A percentile compares a stretch with the other conserved stretches of the same genome.
Conservation (phyloP, 2,329 filamentous ascomycete genomes). For the Calonectria fujianensis region DNA sequence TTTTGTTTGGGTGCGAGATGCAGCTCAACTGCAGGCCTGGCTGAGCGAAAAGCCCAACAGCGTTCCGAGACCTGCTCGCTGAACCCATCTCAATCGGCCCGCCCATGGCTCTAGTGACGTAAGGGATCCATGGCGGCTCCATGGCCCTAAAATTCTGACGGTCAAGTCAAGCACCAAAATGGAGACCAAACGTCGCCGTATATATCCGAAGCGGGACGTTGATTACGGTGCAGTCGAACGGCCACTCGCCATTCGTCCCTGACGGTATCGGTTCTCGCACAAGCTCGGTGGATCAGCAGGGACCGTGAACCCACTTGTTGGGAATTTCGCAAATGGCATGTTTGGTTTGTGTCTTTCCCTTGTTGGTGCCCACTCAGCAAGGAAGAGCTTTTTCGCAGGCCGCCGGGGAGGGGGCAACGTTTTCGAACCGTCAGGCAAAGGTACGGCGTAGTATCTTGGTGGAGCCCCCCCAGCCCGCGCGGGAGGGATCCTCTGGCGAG, state of each 20-base stretch:
- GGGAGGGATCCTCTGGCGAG: not conserved
- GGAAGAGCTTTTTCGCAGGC: conserved; percentile 11
- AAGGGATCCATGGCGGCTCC: conserved; percentile 34
- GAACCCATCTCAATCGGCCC: conserved; percentile 45
- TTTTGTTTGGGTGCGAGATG: not conserved
- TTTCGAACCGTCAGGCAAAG: conserved; percentile 42
- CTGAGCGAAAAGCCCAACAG: not conserved
- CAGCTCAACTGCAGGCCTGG: conserved; percentile 6
- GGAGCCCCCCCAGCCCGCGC: not conserved
- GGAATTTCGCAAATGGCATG: conserved; percentile 29
- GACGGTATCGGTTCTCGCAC: conserved; percentile 24
- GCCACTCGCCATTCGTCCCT: conserved; percentile 36
- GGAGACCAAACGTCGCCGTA: conserved; percentile 38
- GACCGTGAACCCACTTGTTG: conserved; percentile 17
- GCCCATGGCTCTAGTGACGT: conserved; percentile 46
- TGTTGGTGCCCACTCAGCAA: conserved; percentile 26
- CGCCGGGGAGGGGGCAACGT: conserved; percentile 22
- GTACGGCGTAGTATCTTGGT: conserved; percentile 18
- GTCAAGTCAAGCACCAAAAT: conserved; percentile 27
- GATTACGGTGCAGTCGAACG: conserved; percentile 34
- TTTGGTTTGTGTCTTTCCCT: not conserved
- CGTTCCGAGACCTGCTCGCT: conserved; percentile 20
- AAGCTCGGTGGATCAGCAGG: conserved; percentile 32
- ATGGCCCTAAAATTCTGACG: conserved; percentile 35
- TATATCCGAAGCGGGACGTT: conserved; percentile 42